These are phyloP conservation scores for Phytophthora tentaculata DNA, from an alignment of 352 stramenopile genomes.

Conservation along the genomic window DNA sequence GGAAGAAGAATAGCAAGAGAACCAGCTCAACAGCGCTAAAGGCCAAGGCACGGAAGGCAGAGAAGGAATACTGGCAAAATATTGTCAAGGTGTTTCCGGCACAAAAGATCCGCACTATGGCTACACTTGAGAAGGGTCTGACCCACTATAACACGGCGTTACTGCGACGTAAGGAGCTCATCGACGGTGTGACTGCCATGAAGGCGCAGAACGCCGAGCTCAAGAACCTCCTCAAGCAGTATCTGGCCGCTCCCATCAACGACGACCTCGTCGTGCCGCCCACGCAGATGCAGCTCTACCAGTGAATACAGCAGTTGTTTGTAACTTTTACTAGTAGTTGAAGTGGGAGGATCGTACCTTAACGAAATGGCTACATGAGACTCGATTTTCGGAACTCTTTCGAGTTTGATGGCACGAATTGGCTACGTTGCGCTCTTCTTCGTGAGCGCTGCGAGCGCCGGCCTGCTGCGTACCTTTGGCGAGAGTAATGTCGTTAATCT, in stretches of 20 bases:
- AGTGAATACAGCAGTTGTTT: no score
- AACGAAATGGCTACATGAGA: constrained; percentile 6
- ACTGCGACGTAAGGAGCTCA: constrained; percentile 74
- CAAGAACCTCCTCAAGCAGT: constrained; percentile 91
- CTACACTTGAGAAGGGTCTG: constrained; percentile 83
- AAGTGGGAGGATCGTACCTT: constrained; percentile 6
- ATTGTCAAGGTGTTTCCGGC: constrained; percentile 78
- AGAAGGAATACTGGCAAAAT: constrained; percentile 85
- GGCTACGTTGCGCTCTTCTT: constrained; percentile 81
- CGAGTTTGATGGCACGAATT: constrained; percentile 34
- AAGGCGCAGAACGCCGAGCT: constrained; percentile 90
- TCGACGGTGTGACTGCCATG: constrained; percentile 82
- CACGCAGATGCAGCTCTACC: constrained; percentile 83
- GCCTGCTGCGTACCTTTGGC: constrained; percentile 65
- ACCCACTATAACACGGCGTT: constrained; percentile 86
- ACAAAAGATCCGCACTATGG: constrained; percentile 79
- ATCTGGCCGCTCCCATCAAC: constrained; percentile 85
- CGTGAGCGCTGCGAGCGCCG: constrained; percentile 52
- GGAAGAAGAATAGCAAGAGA: constrained; percentile 29
- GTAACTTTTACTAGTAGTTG: constrained; percentile 10
- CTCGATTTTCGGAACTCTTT: background rate
- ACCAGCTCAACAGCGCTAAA: constrained; percentile 41
- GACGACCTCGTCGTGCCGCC: constrained; percentile 86
- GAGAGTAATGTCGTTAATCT: constrained; percentile 39
- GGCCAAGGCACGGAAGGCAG: constrained; percentile 46